phyloP scores from a whole-genome alignment of 2,329 filamentous ascomycete species.

The Boeremia lycopersici region DNA sequence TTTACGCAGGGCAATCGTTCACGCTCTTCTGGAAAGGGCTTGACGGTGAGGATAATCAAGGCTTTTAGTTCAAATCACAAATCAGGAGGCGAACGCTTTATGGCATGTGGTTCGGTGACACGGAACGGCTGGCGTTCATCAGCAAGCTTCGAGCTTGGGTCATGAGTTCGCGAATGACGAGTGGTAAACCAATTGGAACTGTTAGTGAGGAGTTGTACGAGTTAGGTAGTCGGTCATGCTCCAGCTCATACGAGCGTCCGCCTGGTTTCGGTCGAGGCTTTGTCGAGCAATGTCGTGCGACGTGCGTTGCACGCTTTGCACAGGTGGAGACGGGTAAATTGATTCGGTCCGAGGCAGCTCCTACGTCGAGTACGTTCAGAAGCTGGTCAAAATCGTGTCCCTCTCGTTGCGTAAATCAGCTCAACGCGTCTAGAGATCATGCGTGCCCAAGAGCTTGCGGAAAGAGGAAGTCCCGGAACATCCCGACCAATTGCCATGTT shows the following conservation, averaged over 20 bases:
- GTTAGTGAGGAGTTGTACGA: slow-evolving; percentile 1
- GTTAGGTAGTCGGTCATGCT: slow-evolving; percentile 6
- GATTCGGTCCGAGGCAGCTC: slow-evolving; percentile 14
- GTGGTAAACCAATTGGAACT: neutral
- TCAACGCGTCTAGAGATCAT: no score
- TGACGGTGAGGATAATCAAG: neutral
- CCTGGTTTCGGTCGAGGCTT: slow-evolving; percentile 9
- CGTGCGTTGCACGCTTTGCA: slow-evolving; percentile 9
- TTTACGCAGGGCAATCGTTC: neutral
- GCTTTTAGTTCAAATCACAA: neutral
- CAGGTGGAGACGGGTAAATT: slow-evolving; percentile 16
- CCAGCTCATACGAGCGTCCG: slow-evolving; percentile 6
- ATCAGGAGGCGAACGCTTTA: slow-evolving; percentile 1
- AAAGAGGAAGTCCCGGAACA: no score
- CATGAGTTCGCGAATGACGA: slow-evolving; percentile 7
- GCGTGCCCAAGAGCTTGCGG: no score
- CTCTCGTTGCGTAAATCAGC: no score
- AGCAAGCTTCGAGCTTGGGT: slow-evolving; percentile 13
- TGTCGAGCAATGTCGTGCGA: slow-evolving; percentile 16
- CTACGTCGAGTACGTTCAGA: neutral
- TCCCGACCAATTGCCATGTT: neutral
- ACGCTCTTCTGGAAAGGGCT: slow-evolving; percentile 1
- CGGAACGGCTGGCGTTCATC: neutral
- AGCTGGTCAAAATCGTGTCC: neutral
- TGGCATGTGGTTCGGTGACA: slow-evolving; percentile 10